Evolutionary conservation across 768 basidiomycete genomes (phyloP), one percentile per base, ranked within the genome.

Genomic region (Neoboletus magnificus): DNA sequence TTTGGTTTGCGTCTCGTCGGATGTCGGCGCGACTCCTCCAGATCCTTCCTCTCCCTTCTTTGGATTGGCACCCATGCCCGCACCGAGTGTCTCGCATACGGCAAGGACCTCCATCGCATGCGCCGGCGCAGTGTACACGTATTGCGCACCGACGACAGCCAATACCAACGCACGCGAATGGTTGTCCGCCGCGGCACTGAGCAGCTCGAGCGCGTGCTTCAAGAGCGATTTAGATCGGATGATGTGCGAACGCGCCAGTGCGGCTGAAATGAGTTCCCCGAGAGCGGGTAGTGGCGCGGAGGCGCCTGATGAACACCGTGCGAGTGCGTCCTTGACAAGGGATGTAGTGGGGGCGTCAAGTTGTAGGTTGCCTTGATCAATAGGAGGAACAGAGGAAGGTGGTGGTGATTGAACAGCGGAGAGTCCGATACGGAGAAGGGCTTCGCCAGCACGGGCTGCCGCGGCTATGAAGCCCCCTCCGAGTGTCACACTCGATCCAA

Each of bases 111-210:
- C 73, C 64, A 77, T 74, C 7, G 89, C 88, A 57, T 90, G 84
- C n/a, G 83, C 82, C 3, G 76, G 76, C 0, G 87, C 80, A 0
- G 89, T 90, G 53, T 89, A 81, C 27, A 87, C 62, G 57, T 89
- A 91, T 58, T 90, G 86, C 27, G 85, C 78, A 1, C 88, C 78
- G 12, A 85, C 79, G 18, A 91, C 76, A 3, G 86, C 82, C 18
- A 91, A 74, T 4, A 90, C 75, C 1, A 89, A 72, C 13, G 87
- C 86, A 10, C 88, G 85, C 20, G 90, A 71, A 64, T 91, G 81
- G 58, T 89, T 91, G 57, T 91, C 89, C 20, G 79, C 82, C 4
- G 85, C 77, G 1, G 67, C 61, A 1, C 80, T 83, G 0, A 83
- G 80, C 15, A 85, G 73, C 13, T 78, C 75, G 2, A 92, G 76